phyloP scores from a whole-genome alignment of 371 early-diverging fungal genomes.

The Umbelopsis sp. region DNA sequence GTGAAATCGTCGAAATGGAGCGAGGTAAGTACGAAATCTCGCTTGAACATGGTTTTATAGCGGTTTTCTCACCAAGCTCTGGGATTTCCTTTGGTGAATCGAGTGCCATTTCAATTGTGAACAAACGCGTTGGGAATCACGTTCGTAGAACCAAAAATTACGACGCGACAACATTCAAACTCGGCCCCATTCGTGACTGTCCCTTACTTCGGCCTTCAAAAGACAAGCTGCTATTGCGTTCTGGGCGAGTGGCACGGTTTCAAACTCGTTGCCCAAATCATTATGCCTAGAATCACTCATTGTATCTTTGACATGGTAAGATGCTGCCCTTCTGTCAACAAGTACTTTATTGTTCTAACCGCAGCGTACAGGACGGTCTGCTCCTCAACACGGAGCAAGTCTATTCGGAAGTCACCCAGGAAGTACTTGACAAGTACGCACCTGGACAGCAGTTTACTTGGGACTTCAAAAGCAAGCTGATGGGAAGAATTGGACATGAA shows the following conservation, averaged over 20 bases:
- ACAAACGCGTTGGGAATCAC: slow-evolving; percentile 1
- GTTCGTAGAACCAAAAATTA: neutral
- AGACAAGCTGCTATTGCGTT: neutral
- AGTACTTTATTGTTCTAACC: neutral
- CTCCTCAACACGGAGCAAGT: slow-evolving; percentile 83
- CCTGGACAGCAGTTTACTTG: slow-evolving; percentile 74
- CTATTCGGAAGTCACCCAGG: slow-evolving; percentile 84
- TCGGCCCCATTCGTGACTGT: neutral
- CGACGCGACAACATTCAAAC: neutral
- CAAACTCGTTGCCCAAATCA: slow-evolving; percentile 3
- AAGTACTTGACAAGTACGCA: slow-evolving; percentile 50
- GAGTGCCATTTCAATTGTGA: neutral
- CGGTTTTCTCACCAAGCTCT: slow-evolving; percentile 27
- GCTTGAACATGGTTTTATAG: neutral
- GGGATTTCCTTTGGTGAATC: slow-evolving; percentile 29
- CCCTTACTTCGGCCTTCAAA: neutral
- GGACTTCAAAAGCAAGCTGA: slow-evolving; percentile 80
- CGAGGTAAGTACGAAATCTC: neutral
- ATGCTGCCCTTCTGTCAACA: neutral
- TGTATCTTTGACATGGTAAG: slow-evolving; percentile 91
- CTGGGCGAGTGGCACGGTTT: neutral
- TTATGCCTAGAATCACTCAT: slow-evolving; percentile 62
- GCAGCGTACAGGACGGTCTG: slow-evolving; percentile 40
- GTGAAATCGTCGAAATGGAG: neutral
- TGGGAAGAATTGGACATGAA: slow-evolving; percentile 76